These are phyloP conservation scores for Colletotrichum sp. DNA, from an alignment of 2,329 filamentous ascomycete species.

Conservation along the genomic window DNA sequence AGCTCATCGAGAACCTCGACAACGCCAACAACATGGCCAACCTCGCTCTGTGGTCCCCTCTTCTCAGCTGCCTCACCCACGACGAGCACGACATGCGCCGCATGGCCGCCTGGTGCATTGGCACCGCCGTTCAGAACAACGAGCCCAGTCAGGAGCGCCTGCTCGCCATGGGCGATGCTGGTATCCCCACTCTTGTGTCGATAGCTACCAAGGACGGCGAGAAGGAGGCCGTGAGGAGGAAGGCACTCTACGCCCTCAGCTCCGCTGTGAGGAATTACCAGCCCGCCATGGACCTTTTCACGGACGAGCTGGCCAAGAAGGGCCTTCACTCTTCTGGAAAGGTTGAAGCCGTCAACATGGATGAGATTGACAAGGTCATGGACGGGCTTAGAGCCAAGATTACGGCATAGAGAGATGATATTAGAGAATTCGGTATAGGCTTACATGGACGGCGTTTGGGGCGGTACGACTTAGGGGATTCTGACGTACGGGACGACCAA, in stretches of 20 bases:
- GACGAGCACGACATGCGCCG: constrained; percentile 75
- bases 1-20: constrained; percentile 89
- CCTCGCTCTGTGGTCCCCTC: constrained; percentile 80
- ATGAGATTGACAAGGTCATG: constrained; percentile 79
- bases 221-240: constrained; percentile 72
- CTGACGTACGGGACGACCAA: constrained; percentile 7
- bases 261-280: constrained; percentile 89
- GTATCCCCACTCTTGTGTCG: constrained; percentile 71
- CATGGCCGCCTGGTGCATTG: constrained; percentile 93
- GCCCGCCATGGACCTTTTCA: constrained; percentile 74
- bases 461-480: not conserved
- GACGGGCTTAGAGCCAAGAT: constrained; percentile 59
- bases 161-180: constrained; percentile 59
- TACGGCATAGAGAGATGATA: constrained; percentile 18
- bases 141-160: constrained; percentile 78
- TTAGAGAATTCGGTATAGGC: constrained; percentile 6
- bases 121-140: constrained; percentile 97
- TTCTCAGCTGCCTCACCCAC: constrained; percentile 73
- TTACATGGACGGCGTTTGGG: constrained; percentile 43
- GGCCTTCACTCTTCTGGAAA: constrained; percentile 61
- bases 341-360: constrained; percentile 88
- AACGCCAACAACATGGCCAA: constrained; percentile 93
- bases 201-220: constrained; percentile 67
- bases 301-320: constrained; percentile 62
- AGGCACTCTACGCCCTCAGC: constrained; percentile 89